A percentile compares a stretch with the other conserved stretches of the same genome.
Evolutionary conservation across 73 alveolate genomes (phyloP).

Genomic region (Urostyla sp.): DNA sequence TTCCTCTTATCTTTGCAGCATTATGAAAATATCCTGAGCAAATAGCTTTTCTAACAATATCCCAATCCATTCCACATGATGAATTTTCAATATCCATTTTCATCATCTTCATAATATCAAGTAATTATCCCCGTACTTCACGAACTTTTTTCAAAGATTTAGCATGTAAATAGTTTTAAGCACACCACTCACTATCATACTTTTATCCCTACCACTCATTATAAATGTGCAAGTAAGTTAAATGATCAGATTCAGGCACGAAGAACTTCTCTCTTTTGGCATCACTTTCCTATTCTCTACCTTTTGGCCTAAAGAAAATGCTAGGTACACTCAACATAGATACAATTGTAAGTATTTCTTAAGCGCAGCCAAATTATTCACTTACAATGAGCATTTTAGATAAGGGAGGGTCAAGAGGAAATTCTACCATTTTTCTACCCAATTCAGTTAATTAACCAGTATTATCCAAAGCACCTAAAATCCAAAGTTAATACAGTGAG

Average conservation of each 20-base stretch:
- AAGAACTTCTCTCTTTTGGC: slow-evolving; percentile 99
- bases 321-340: slow-evolving; percentile 99
- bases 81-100: slow-evolving; percentile 77
- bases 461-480: slow-evolving; percentile 99
- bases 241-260: slow-evolving; percentile 99
- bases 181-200: slow-evolving; percentile 96
- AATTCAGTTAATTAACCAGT: slow-evolving; percentile 97
- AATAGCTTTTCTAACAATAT: slow-evolving; percentile 97
- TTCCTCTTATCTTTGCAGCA: slow-evolving; percentile 99
- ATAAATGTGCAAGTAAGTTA: slow-evolving; percentile 98
- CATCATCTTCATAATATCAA: slow-evolving; percentile 92
- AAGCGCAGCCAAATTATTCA: slow-evolving; percentile 91
- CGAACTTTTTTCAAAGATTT: slow-evolving; percentile 98
- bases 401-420: slow-evolving; percentile 99
- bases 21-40: slow-evolving; percentile 99
- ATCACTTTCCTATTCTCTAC: slow-evolving; percentile 98
- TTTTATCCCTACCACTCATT: slow-evolving; percentile 97
- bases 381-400: slow-evolving; percentile 98
- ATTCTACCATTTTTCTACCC: slow-evolving; percentile 99
- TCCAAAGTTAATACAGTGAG: slow-evolving; percentile 99
- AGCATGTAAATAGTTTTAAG: slow-evolving; percentile 96
- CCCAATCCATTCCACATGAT: slow-evolving; percentile 98
- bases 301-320: slow-evolving; percentile 99
- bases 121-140: slow-evolving; percentile 93
- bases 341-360: slow-evolving; percentile 97